A percentile compares a stretch with the other conserved stretches of the same genome.
Conservation (phyloP, 2,329 filamentous ascomycete species). For the Fusarium sp. region DNA sequence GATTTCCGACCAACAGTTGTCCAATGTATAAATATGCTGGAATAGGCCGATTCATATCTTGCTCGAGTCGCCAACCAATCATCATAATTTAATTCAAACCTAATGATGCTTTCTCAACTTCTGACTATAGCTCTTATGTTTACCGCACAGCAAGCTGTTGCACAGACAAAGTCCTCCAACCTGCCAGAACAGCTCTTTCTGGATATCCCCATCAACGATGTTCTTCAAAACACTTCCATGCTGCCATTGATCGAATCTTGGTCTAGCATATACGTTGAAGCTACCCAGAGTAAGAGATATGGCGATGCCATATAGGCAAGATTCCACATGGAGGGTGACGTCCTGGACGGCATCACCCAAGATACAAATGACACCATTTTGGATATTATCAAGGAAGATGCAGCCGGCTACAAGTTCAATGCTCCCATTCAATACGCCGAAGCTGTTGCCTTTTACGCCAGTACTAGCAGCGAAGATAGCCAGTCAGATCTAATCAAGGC, state of each 20-base stretch:
- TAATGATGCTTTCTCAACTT: not conserved
- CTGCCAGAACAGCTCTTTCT: not conserved
- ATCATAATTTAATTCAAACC: too few relatives aligned
- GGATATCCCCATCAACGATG: not conserved
- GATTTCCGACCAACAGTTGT: not conserved
- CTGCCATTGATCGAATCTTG: not conserved
- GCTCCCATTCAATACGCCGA: not conserved
- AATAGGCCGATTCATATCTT: not conserved
- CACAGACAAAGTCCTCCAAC: not conserved
- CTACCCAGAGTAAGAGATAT: not conserved
- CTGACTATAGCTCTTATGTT: not conserved
- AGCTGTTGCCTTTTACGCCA: not conserved
- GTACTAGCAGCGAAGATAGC: not conserved
- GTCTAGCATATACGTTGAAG: not conserved
- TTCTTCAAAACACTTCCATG: not conserved
- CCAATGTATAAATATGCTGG: not conserved
- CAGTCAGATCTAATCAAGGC: not conserved
- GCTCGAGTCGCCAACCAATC: rapidly evolving
- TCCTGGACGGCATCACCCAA: not conserved
- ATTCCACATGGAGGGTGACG: not conserved
- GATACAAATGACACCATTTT: not conserved
- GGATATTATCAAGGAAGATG: not conserved
- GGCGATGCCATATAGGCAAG: not conserved
- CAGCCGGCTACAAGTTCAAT: not conserved
- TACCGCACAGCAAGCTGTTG: not conserved